Base-by-base conservation (phyloP, 805 yeast species). In the Lachancea sp. region DNA sequence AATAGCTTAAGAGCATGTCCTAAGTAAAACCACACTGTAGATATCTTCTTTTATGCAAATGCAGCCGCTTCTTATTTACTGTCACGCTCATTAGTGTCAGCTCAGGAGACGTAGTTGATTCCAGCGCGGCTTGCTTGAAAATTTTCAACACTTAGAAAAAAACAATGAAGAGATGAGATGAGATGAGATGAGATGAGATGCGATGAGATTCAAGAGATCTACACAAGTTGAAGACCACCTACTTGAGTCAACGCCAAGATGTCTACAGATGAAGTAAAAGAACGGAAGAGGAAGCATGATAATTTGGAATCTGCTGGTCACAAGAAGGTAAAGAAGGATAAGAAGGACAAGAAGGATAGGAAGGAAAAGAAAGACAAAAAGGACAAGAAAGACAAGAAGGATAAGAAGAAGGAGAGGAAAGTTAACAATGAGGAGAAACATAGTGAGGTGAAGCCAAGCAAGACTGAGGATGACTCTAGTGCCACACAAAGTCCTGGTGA, bases 241-340 rank as follows among this genome's bases (percentile, higher is more conserved):
- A n/a, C n/a, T n/a, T n/a, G n/a, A n/a, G n/a, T n/a, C n/a, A n/a
- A n/a, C n/a, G n/a, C n/a, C n/a, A 56, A 49, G 42, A 60, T 59
- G 58, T 51, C 61, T 8, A 66, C 65, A 54, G 65, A 67, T 45
- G 64, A 63, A 30, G 55, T 63, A 40, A 61, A 61, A 38, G 64
- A 64, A 19, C 68, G 63, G 43, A 68, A 71, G 47, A 66, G 66
- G 54, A 59, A 64, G 50, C 46, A 48, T 15, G 54, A 64, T 49
- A 59, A 61, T 46, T 50, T 54, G 45, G 53, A 60, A 47, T 44
- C 54, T 49, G 48, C 41, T 13, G 51, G 49, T 24, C 50, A 60
- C 50, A 45, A 61, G 48, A 36, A 36, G 34, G 23, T 34, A 30
- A 36, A 26, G 39, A 29, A 22, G 21, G 39, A 32, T 17, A 35